These are phyloP conservation scores for Hysterangium stoloniferum DNA, from an alignment of 768 basidiomycete species.

Conservation along the genomic window DNA sequence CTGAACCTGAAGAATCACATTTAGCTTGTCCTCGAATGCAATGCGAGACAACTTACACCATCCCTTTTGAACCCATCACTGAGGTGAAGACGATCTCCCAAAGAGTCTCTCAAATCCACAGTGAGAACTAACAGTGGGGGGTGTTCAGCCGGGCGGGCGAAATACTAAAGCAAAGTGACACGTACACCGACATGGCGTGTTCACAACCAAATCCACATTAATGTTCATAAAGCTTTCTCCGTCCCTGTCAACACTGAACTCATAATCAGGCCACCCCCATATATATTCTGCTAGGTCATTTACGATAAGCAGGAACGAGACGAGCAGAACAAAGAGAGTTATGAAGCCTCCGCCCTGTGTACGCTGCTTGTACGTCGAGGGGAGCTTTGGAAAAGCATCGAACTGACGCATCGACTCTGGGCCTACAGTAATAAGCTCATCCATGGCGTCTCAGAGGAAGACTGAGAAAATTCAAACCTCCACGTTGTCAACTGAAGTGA, in stretches of 20 bases:
- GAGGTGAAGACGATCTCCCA: conserved; percentile 88
- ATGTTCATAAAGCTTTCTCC: conserved; percentile 60
- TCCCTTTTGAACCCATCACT: conserved; percentile 76
- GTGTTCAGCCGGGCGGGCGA: background rate
- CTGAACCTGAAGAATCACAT: conserved; percentile 40
- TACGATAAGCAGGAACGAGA: conserved; percentile 68
- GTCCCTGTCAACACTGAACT: conserved; percentile 77
- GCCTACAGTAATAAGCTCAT: conserved; percentile 49
- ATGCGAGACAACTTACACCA: conserved; percentile 44
- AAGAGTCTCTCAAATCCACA: conserved; percentile 84
- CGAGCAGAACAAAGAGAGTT: conserved; percentile 58
- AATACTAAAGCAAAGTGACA: conserved; percentile 15
- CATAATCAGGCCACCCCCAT: conserved; percentile 89
- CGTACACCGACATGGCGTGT: conserved; percentile 90
- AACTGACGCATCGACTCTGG: conserved; percentile 63
- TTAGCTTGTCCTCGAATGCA: background rate
- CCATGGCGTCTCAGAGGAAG: conserved; percentile 3
- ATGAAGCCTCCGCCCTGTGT: conserved; percentile 76
- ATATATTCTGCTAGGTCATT: conserved; percentile 89
- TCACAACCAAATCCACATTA: conserved; percentile 88
- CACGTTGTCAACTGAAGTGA: conserved; percentile 10
- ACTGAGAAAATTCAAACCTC: conserved; percentile 3
- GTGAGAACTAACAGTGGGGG: conserved; percentile 49
- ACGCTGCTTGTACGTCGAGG: conserved; percentile 71
- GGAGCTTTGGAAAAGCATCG: conserved; percentile 85